Conservation (phyloP, 148 eudicot genomes). For the Camellia lanceoleosa region DNA sequence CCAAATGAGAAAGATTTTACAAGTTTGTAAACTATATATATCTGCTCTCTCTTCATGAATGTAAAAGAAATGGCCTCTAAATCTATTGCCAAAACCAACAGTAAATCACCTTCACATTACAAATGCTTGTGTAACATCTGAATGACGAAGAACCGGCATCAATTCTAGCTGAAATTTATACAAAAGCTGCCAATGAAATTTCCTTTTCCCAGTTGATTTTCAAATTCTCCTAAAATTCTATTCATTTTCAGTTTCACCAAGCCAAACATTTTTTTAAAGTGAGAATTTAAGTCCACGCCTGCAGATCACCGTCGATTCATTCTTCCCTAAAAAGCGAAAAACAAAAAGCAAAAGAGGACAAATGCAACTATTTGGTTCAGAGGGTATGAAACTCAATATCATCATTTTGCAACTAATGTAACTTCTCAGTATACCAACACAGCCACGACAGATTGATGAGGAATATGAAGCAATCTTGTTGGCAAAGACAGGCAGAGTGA, state of each 20-base stretch:
- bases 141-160: background rate
- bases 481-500: background rate
- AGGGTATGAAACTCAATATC: background rate
- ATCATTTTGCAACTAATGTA: background rate
- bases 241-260: background rate
- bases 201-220: background rate
- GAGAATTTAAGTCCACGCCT: background rate
- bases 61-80: background rate
- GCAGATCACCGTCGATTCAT: background rate
- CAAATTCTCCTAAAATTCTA: background rate
- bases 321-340: background rate
- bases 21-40: background rate
- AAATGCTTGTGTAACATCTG: slow-evolving; percentile 5
- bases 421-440: background rate
- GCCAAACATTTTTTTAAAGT: background rate
- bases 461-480: background rate
- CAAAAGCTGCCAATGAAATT: background rate
- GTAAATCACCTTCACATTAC: slow-evolving; percentile 6
- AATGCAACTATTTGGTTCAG: background rate
- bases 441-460: background rate
- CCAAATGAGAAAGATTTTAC: slow-evolving; percentile 15
- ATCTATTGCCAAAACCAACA: background rate
- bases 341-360: slow-evolving; percentile 5
- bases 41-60: background rate
- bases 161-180: background rate